phyloP scores from a whole-genome alignment of 73 alveolate genomes.

The Uronychia binucleata region DNA sequence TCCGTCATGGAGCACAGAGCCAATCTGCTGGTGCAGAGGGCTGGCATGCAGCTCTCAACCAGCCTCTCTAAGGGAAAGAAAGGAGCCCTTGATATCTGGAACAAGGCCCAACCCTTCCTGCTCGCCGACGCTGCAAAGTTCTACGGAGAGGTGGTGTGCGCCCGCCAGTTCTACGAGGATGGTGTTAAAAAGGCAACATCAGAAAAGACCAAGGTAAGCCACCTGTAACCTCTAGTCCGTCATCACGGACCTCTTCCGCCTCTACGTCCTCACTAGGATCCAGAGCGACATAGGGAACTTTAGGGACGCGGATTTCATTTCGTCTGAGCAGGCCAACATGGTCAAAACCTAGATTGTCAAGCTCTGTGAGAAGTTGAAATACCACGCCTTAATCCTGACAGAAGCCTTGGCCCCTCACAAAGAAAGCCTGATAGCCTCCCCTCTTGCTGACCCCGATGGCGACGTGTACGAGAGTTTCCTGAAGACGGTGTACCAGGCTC shows the following conservation, averaged over 20 bases:
- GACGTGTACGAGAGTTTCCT: slow-evolving; percentile 35
- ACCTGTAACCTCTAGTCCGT: background rate
- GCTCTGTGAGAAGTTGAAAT: slow-evolving; percentile 19
- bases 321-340: slow-evolving; percentile 31
- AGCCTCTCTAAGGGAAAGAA: background rate
- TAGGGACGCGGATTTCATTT: slow-evolving; percentile 51
- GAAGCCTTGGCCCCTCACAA: slow-evolving; percentile 42
- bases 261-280: slow-evolving; percentile 27
- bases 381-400: slow-evolving; percentile 17
- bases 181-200: background rate
- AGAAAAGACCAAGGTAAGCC: background rate
- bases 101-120: slow-evolving; percentile 19
- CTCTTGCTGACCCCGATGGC: slow-evolving; percentile 43
- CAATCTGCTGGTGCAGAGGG: too few species aligned
- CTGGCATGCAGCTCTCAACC: background rate
- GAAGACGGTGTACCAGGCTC: slow-evolving; percentile 20
- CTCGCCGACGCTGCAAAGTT: slow-evolving; percentile 32
- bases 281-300: slow-evolving; percentile 42
- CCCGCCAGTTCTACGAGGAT: slow-evolving; percentile 8
- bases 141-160: slow-evolving; percentile 47
- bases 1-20: too few species aligned
- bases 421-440: slow-evolving; percentile 42
- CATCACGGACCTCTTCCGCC: slow-evolving; percentile 6
- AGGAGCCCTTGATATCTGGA: slow-evolving; percentile 20
- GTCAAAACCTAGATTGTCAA: slow-evolving; percentile 12